Conservation (phyloP, 495 filamentous ascomycete species). For the Hypoxylon fragiforme region DNA sequence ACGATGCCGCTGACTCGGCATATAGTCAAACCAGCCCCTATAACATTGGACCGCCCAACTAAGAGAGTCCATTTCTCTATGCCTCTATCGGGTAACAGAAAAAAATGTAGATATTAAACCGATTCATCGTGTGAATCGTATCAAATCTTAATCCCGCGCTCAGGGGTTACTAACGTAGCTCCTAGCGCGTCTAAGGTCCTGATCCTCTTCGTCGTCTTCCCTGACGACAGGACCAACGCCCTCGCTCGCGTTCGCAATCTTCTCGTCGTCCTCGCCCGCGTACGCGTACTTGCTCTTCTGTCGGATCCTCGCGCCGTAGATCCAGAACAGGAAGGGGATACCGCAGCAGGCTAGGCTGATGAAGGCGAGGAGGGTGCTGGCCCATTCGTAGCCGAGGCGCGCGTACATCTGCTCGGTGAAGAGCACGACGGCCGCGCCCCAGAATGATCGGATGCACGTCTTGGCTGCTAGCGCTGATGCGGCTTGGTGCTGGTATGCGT, state of each 20-base stretch:
- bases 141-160: too few relatives aligned
- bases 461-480: conserved; percentile 84
- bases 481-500: conserved; percentile 84
- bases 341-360: conserved; percentile 71
- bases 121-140: background rate
- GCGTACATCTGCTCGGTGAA: conserved; percentile 84
- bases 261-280: conserved; percentile 47
- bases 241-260: conserved; percentile 27
- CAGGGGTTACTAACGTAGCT: conserved; percentile 51
- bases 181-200: conserved; percentile 41
- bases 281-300: conserved; percentile 68
- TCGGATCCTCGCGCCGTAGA: conserved; percentile 69
- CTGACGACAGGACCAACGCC: conserved; percentile 18
- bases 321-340: conserved; percentile 79
- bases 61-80: background rate
- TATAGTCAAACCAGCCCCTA: background rate
- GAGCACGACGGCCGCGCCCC: conserved; percentile 73
- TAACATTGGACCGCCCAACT: background rate
- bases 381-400: conserved; percentile 75
- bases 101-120: too few relatives aligned
- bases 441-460: conserved; percentile 76
- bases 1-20: background rate
- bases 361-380: conserved; percentile 69
- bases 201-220: conserved; percentile 40
- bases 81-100: background rate